Conservation (phyloP, 2,329 filamentous ascomycete genomes). For the Fusarium oligoseptatum region DNA sequence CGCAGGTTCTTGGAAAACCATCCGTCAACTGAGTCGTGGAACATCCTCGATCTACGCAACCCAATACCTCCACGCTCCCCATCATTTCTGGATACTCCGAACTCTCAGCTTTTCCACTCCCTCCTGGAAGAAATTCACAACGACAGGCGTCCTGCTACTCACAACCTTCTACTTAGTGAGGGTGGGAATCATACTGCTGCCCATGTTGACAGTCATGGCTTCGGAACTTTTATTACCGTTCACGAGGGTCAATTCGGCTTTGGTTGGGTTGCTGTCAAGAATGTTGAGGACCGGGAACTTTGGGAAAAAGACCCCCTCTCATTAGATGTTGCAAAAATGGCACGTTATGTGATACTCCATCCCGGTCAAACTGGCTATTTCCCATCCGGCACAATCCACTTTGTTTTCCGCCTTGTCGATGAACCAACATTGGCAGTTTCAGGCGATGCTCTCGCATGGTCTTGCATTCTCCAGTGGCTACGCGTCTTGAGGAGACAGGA, state of each 20-base stretch:
- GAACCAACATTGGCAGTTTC: background rate
- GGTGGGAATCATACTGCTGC: background rate
- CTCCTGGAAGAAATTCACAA: background rate
- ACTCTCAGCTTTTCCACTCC: background rate
- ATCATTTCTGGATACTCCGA: background rate
- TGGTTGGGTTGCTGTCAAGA: background rate
- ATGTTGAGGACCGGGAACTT: background rate
- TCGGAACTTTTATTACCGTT: background rate
- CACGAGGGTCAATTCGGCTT: background rate
- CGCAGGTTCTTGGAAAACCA: background rate
- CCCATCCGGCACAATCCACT: slow-evolving; percentile 7
- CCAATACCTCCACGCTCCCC: background rate
- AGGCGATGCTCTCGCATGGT: slow-evolving; percentile 4
- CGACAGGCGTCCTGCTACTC: background rate
- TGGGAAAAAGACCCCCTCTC: background rate
- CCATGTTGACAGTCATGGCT: slow-evolving; percentile 10
- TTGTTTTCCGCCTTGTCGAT: background rate
- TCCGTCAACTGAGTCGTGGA: background rate
- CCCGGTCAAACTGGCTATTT: slow-evolving; percentile 9
- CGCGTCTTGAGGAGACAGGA: background rate
- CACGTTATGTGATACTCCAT: background rate
- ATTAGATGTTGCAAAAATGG: background rate
- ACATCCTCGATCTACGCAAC: background rate
- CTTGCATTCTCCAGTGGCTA: background rate
- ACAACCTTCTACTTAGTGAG: background rate